These are phyloP conservation scores for Chaetomiaceae sp. DNA, from an alignment of 2,329 filamentous ascomycete species.

Conservation along the genomic window DNA sequence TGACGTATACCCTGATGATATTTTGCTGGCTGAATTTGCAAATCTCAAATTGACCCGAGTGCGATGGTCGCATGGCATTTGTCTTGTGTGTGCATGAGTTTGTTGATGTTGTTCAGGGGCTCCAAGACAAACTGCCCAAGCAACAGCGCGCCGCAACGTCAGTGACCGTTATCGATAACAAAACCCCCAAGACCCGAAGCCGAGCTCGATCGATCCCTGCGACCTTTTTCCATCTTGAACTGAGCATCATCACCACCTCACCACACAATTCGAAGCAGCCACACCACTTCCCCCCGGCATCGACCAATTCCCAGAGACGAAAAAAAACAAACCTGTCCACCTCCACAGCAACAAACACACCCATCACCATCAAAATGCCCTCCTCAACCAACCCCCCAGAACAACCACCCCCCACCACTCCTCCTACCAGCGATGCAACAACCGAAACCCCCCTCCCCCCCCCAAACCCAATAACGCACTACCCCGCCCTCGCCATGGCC, in stretches of 20 bases:
- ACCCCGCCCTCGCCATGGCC: slow-evolving; percentile 44
- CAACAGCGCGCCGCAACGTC: no score
- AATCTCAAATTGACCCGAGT: no score
- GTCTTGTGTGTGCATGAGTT: not conserved
- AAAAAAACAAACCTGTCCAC: no score
- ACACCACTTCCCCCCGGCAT: no score
- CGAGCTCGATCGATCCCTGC: slow-evolving; percentile 6
- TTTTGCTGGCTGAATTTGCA: not conserved
- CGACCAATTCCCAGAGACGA: no score
- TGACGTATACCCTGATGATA: slow-evolving; percentile 3
- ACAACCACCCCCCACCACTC: slow-evolving; percentile 17
- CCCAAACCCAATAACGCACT: slow-evolving; percentile 37
- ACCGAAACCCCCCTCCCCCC: slow-evolving; percentile 19
- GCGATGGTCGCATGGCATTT: no score
- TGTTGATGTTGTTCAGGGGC: not conserved
- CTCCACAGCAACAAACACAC: no score
- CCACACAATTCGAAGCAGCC: not conserved
- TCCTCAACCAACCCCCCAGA: not conserved
- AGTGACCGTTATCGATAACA: slow-evolving; percentile 2
- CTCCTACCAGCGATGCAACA: slow-evolving; percentile 26
- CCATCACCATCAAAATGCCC: not conserved
- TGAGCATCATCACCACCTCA: not conserved
- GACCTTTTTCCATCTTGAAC: not conserved
- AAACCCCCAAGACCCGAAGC: slow-evolving; percentile 36
- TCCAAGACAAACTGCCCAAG: not conserved